phyloP scores from a whole-genome alignment of 129 eudicot genomes.

The Centella asiatica region DNA sequence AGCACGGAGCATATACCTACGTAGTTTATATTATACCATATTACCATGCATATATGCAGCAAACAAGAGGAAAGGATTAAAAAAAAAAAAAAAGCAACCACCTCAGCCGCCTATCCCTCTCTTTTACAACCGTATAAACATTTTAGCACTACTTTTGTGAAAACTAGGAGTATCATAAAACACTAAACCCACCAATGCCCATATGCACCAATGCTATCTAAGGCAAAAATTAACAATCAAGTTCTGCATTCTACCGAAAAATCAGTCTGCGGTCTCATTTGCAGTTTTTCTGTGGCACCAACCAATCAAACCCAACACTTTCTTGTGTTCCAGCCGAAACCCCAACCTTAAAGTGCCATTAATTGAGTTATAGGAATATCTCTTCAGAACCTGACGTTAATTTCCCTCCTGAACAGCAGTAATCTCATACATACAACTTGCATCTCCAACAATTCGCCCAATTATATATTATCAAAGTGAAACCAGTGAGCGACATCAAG shows the following conservation, averaged over 20 bases:
- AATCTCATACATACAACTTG: not conserved
- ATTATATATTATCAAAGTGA: constrained; percentile 25
- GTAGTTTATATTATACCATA: no score
- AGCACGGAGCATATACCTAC: no score
- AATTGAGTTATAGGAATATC: not conserved
- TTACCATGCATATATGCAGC: no score
- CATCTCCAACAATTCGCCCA: constrained; percentile 21
- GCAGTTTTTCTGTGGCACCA: not conserved
- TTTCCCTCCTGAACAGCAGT: not conserved
- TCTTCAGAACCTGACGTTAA: not conserved
- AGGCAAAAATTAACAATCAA: not conserved
- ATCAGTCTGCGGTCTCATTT: not conserved
- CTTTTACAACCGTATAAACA: constrained; percentile 31
- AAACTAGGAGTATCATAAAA: not conserved
- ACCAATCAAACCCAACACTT: not conserved
- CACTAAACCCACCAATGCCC: not conserved
- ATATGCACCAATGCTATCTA: not conserved
- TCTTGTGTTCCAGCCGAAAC: not conserved
- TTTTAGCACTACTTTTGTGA: constrained; percentile 14
- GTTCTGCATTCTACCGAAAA: not conserved
- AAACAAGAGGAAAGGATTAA: not conserved
- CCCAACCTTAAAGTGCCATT: not conserved
- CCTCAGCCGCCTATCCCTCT: constrained; percentile 7
- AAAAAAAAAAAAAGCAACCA: no score
- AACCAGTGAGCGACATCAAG: constrained; percentile 63